These are phyloP conservation scores for Myxozyma monticola DNA, from an alignment of 805 yeast genomes.

Conservation along the genomic window DNA sequence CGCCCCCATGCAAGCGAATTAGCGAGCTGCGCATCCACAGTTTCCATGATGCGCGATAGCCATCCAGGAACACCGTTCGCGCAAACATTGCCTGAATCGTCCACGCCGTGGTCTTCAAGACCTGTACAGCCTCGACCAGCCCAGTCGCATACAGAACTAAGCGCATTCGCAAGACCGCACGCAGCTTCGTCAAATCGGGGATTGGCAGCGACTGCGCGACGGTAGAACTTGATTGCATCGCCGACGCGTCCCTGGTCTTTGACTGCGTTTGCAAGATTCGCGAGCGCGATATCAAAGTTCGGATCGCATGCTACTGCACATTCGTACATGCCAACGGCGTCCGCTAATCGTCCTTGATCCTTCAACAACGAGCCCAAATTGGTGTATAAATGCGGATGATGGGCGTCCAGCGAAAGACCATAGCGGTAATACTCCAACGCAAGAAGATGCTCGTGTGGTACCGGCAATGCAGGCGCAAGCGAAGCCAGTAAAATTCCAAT, in stretches of 20 bases:
- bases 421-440: slow-evolving; percentile 37
- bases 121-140: slow-evolving; percentile 36
- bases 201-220: slow-evolving; percentile 36
- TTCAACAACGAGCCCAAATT: slow-evolving; percentile 39
- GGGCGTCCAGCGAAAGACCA: slow-evolving; percentile 37
- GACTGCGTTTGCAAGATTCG: slow-evolving; percentile 39
- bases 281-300: slow-evolving; percentile 37
- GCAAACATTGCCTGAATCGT: slow-evolving; percentile 32
- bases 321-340: slow-evolving; percentile 37
- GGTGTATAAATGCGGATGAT: slow-evolving; percentile 41
- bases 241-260: slow-evolving; percentile 38
- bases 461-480: slow-evolving; percentile 21
- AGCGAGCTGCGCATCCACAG: slow-evolving; percentile 33
- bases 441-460: slow-evolving; percentile 27
- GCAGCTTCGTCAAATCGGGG: slow-evolving; percentile 38
- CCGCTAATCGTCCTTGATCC: slow-evolving; percentile 36
- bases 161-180: slow-evolving; percentile 38
- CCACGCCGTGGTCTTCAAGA: slow-evolving; percentile 35
- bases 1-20: slow-evolving; percentile 36
- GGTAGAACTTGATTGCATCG: slow-evolving; percentile 36
- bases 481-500: slow-evolving; percentile 39
- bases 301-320: slow-evolving; percentile 38
- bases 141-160: slow-evolving; percentile 39
- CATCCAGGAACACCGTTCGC: slow-evolving; percentile 33
- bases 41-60: slow-evolving; percentile 32